Base-by-base conservation (phyloP, 495 filamentous ascomycete species). In the Aspergillus biplanus region DNA sequence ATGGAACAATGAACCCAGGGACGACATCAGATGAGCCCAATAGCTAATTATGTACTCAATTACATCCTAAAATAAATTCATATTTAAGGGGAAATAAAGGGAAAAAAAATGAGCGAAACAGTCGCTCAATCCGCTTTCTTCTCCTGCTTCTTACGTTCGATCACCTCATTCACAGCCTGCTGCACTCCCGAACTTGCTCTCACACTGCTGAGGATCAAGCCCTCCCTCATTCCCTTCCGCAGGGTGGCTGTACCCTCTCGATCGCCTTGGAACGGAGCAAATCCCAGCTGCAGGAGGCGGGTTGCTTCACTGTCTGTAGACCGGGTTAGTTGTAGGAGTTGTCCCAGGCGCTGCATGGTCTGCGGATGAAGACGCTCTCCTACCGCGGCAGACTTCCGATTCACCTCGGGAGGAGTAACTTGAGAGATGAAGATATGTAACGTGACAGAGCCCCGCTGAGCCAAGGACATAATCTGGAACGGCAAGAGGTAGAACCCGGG, bases 401-500 rank as follows among this genome's bases (percentile, higher is more conserved):
- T 62, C 11, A 64, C 56, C 27, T 66, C 67, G 3, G 73, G 67
- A 9, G 80, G 80, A 2, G 77, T 71, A 18, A 96, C 83, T 75
- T 97, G 92, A n/a, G 87, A 89, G 60, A 97, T 87, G 64, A 93
- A 96, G 52, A 97, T 93, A 73, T 93, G 93, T 18, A 93, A 68
- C n/a, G 90, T 92, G 53, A 98, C 79, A 7, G 85, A 83, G 16
- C 90, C 73, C 73, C 90, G 93, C 35, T 93, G 86, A 3, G 90
- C 87, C n/a, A 99, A 82, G 13, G 81, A 68, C 35, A 97, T 80
- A 65, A 89, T 83, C 75, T 99, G 93, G 73, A 96, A 99, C 11
- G 91, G 95, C n/a, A 97, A 80, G 53, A 95, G 89, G 62, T 89
- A 87, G 33, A 79, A 69, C 5, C 74, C 75, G 47, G 85, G 62